Conservation (phyloP, 2,329 filamentous ascomycete genomes). For the Arthrobotrys sphaeroides region DNA sequence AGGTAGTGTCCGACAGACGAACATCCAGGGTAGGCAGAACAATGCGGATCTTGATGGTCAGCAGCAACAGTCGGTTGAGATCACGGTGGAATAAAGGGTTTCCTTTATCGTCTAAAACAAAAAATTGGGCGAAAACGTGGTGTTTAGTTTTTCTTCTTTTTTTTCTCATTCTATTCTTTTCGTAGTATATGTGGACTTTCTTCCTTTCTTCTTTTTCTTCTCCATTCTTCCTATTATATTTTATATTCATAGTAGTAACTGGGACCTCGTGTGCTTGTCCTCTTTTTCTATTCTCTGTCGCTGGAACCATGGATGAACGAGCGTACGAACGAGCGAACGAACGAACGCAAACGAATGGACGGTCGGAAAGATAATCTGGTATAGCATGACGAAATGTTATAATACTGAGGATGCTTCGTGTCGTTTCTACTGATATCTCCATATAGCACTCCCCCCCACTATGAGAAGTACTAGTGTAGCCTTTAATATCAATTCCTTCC, state of each 20-base stretch:
- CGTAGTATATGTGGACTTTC: constrained; percentile 49
- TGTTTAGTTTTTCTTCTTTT: constrained; percentile 39
- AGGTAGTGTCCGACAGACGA: constrained; percentile 43
- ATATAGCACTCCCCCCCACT: background rate
- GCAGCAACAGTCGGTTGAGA: constrained; percentile 57
- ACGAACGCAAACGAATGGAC: constrained; percentile 12
- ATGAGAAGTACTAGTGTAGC: constrained; percentile 33
- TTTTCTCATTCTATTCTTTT: constrained; percentile 36
- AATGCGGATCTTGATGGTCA: constrained; percentile 52
- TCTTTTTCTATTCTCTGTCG: constrained; percentile 22
- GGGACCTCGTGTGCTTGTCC: constrained; percentile 26
- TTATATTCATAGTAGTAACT: constrained; percentile 48
- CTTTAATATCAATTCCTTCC: constrained; percentile 36
- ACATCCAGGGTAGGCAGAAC: constrained; percentile 35
- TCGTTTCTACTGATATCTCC: constrained; percentile 48
- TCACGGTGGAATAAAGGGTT: constrained; percentile 58
- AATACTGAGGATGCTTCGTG: constrained; percentile 34
- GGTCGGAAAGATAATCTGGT: constrained; percentile 40
- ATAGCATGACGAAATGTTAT: constrained; percentile 44
- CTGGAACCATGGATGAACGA: constrained; percentile 7
- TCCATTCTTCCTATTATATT: constrained; percentile 23
- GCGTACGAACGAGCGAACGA: background rate
- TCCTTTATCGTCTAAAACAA: constrained; percentile 10
- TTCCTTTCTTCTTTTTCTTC: constrained; percentile 39
- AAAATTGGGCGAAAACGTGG: constrained; percentile 31